phyloP scores from a whole-genome alignment of 2,329 filamentous ascomycete species.

The Coniochaeta hoffmannii region DNA sequence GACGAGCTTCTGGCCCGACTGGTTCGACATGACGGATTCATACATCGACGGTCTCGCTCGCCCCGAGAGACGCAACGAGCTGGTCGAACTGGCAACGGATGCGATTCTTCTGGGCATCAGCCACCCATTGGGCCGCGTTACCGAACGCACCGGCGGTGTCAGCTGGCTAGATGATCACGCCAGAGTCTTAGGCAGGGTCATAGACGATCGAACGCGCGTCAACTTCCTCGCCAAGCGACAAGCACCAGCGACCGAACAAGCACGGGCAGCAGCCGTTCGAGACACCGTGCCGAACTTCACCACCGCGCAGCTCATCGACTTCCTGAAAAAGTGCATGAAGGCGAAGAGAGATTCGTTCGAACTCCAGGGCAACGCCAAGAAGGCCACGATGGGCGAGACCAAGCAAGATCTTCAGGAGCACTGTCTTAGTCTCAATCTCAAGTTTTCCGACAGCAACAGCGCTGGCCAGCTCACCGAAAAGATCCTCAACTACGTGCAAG shows the following conservation, averaged over 20 bases:
- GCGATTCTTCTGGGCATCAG: not conserved
- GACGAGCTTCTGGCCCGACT: conserved; percentile 1
- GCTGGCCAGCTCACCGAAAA: not conserved
- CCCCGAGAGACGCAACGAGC: not conserved
- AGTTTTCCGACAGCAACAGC: not conserved
- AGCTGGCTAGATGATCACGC: not conserved
- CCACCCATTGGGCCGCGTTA: not conserved
- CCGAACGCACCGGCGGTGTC: not conserved
- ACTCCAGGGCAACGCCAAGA: not conserved
- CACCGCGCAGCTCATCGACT: not conserved
- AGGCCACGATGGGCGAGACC: not conserved
- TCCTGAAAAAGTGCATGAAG: not conserved
- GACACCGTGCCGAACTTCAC: not conserved
- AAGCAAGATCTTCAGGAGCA: not conserved
- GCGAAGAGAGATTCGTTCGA: not conserved
- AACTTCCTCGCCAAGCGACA: not conserved
- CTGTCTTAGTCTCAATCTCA: not conserved
- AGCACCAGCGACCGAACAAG: not conserved
- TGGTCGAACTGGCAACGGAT: not conserved
- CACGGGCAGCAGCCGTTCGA: not conserved
- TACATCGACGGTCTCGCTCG: not conserved
- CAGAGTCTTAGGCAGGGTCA: not conserved
- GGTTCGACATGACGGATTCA: not conserved
- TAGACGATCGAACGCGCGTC: not conserved
- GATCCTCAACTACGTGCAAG: not conserved